A percentile compares a stretch with the other conserved stretches of the same genome.
phyloP scores from a whole-genome alignment of 495 filamentous ascomycete species.

The Amphirosellinia nigrospora region DNA sequence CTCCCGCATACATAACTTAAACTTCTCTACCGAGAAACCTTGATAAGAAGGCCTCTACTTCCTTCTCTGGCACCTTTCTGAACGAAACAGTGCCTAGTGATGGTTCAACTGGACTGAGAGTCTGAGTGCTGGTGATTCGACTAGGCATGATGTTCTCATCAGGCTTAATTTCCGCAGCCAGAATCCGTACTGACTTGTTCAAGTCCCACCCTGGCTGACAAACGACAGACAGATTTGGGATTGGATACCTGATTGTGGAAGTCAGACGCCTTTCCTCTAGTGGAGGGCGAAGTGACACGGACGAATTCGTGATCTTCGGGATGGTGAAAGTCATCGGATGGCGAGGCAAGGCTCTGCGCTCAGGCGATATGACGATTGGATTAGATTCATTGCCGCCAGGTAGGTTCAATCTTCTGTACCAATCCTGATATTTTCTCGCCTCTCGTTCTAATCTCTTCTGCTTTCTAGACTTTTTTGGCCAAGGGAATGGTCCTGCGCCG shows the following conservation, averaged over 20 bases:
- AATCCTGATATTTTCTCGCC: not conserved
- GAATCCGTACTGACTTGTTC: slow-evolving; percentile 2
- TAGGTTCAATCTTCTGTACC: not conserved
- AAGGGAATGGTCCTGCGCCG: not conserved
- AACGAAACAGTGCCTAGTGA: not conserved
- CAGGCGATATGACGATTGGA: not conserved
- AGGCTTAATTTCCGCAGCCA: too few species aligned
- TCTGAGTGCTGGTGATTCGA: not conserved
- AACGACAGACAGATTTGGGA: not conserved
- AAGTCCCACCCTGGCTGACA: not conserved
- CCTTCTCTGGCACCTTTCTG: not conserved
- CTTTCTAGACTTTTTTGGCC: not conserved
- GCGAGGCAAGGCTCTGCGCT: not conserved
- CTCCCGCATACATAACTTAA: not conserved
- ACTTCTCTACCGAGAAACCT: not conserved
- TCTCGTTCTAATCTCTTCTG: not conserved
- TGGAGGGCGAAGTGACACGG: not conserved
- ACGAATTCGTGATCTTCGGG: not conserved
- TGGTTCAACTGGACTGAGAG: not conserved
- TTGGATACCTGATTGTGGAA: not conserved
- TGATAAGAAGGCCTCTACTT: not conserved
- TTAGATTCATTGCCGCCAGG: not conserved
- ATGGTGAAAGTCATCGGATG: not conserved
- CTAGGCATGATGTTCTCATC: not conserved
- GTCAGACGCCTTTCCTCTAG: too few species aligned